phyloP scores from a whole-genome alignment of 331 rosid genomes.

The Dryas integrifolia region DNA sequence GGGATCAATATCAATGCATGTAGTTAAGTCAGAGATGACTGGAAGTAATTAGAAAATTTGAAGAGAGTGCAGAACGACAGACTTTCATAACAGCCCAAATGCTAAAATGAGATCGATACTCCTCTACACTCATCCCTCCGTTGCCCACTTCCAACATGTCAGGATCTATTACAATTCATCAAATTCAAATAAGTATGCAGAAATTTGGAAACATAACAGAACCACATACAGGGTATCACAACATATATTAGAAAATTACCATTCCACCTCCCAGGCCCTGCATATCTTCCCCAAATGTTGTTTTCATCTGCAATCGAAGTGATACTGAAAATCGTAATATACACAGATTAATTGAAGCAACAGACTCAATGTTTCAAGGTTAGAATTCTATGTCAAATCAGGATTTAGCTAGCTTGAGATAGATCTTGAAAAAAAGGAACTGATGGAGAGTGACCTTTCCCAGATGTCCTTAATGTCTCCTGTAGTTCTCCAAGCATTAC shows the following conservation, averaged over 20 bases:
- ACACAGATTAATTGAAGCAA: background rate
- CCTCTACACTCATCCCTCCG: conserved; percentile 26
- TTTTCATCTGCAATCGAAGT: conserved; percentile 27
- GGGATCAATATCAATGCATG: background rate
- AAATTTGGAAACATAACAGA: background rate
- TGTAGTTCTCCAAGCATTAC: conserved; percentile 30
- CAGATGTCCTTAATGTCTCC: conserved; percentile 27
- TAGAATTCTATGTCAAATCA: background rate
- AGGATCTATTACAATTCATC: conserved; percentile 14
- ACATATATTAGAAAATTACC: conserved; percentile 7
- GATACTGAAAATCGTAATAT: conserved; percentile 15
- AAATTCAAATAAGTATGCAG: background rate
- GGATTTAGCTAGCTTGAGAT: background rate
- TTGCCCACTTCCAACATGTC: conserved; percentile 34
- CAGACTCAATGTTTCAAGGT: background rate
- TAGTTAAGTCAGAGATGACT: background rate
- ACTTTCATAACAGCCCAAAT: conserved; percentile 34
- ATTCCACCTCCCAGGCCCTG: conserved; percentile 31
- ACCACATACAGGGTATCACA: too few relatives aligned
- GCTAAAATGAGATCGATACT: conserved; percentile 24
- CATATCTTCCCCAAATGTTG: conserved; percentile 27
- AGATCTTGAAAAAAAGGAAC: background rate
- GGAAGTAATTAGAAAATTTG: background rate
- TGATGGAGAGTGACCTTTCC: conserved; percentile 11
- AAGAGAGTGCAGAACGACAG: background rate